Base-by-base conservation (phyloP, 805 yeast species). In the Aciculoconidium aculeatum region DNA sequence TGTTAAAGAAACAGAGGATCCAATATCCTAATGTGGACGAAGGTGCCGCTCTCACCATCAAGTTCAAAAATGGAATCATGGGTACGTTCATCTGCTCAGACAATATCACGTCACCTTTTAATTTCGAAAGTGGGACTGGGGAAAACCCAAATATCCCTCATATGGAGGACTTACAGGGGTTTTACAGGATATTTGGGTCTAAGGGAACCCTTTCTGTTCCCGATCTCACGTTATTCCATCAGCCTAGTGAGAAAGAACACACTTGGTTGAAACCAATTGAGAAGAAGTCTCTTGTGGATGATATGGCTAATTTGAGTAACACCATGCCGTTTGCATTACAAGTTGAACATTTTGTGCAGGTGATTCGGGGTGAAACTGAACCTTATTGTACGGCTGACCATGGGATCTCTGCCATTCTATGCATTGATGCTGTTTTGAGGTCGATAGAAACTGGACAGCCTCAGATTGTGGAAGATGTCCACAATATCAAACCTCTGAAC, bases 81-180 rank as follows among this genome's bases (percentile, higher is more conserved):
- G 68, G 68, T 3, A 61, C 67, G 2, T 63, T 63, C 34, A 40
- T 63, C 22, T 63, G 69, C 37, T 49, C 64, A 5, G 69, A 62
- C 33, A 62, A 61, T 30, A 61, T 61, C 17, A 48, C 55, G 2
- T 58, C 65, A 7, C 67, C 69, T 1, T 63, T 56, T 32, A 55
- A 51, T 35, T 63, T 63, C 28, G 69, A 62, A 42, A 44, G 51
- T 4, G 65, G 66, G 1, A 62, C 69, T 0, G 68, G 69, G 5
- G 69, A 63, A 37, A 63, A 63, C 36, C 68, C 69, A 2, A 57
- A 56, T 12, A 42, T 63, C 20, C 69, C 69, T 2, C 45, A 39
- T 25, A 40, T 51, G 32, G 44, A 36, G 7, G 48, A 41, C 7
- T 34, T 58, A 11, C 44, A 51, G 15, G 67, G 68, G 2, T 48